Evolutionary conservation across 176 grass and related monocot genomes (phyloP).

Genomic region (Ensete glaucum): DNA sequence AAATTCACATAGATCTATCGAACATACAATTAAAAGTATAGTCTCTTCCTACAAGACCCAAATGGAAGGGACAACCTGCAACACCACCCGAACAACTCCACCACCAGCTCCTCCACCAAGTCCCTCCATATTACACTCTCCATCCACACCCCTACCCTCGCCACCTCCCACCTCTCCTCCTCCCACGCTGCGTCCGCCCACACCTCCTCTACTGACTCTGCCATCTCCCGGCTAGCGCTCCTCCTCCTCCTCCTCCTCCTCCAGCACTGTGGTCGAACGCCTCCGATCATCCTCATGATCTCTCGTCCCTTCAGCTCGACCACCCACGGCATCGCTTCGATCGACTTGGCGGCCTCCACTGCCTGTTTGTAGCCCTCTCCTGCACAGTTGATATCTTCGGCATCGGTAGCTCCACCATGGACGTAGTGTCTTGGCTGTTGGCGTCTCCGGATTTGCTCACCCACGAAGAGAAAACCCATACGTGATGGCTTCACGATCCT

Average conservation of each 20-base stretch:
- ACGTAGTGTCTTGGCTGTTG: background rate
- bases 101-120: conserved; percentile 43
- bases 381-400: background rate
- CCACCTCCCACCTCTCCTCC: conserved; percentile 50
- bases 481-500: conserved; percentile 76
- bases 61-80: background rate
- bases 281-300: background rate
- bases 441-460: background rate
- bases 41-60: conserved; percentile 47
- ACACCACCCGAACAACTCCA: conserved; percentile 33
- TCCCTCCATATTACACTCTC: conserved; percentile 52
- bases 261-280: conserved; percentile 25
- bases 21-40: conserved; percentile 9
- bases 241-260: conserved; percentile 12
- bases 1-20: too few species aligned
- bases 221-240: conserved; percentile 37
- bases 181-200: conserved; percentile 36
- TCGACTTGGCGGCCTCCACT: background rate
- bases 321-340: conserved; percentile 16
- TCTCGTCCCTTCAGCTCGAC: background rate
- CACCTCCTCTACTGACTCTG: conserved; percentile 38
- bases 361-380: background rate
- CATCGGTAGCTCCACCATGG: background rate
- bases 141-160: conserved; percentile 34
- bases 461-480: conserved; percentile 38